phyloP scores from a whole-genome alignment of 345 rosid genomes.

The Rhodamnia argentea region DNA sequence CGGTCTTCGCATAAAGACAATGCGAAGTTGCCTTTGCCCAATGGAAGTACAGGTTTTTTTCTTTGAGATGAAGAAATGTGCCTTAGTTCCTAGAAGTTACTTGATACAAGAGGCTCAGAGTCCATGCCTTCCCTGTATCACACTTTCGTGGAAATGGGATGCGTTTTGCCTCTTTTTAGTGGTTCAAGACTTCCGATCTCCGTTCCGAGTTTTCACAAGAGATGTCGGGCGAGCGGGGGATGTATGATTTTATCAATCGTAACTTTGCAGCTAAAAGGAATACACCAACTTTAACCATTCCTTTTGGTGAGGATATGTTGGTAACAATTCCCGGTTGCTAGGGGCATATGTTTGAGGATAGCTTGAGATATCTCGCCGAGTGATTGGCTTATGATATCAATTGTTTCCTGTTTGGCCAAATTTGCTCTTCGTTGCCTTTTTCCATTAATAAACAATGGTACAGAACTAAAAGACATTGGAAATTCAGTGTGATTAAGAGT shows the following conservation, averaged over 20 bases:
- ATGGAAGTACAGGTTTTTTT: not conserved
- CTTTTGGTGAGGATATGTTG: not conserved
- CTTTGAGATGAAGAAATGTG: not conserved
- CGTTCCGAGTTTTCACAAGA: not conserved
- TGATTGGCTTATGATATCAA: not conserved
- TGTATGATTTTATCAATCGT: not conserved
- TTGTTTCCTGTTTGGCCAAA: not conserved
- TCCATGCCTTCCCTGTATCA: not conserved
- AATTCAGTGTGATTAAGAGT: not conserved
- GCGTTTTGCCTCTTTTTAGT: not conserved
- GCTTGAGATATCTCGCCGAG: not conserved
- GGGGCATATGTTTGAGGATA: not conserved
- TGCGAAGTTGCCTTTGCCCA: not conserved
- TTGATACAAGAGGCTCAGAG: not conserved
- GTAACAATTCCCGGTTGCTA: not conserved
- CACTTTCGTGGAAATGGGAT: not conserved
- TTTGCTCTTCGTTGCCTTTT: not conserved
- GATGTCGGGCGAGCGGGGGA: not conserved
- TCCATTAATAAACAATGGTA: not conserved
- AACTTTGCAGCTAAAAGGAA: not conserved
- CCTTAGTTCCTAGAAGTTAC: not conserved
- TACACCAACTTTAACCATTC: not conserved
- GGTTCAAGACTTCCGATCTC: not conserved
- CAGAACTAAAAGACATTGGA: not conserved
- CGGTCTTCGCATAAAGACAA: not conserved